Conservation (phyloP, 108 stramenopile genomes). For the Nannochloropsis granulata region DNA sequence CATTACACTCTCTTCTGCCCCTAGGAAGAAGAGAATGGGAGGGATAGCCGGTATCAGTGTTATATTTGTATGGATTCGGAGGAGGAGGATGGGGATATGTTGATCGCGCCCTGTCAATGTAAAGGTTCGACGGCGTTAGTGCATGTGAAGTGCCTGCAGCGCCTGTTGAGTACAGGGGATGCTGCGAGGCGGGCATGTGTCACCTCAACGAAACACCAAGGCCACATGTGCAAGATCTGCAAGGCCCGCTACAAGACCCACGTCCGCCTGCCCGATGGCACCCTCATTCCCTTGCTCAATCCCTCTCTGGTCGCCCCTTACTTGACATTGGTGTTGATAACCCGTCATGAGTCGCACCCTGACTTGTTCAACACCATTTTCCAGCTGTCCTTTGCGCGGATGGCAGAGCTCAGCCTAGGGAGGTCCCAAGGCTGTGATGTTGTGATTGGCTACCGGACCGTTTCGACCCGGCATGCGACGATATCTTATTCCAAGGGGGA, state of each 20-base stretch:
- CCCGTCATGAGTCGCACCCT: slow-evolving; percentile 70
- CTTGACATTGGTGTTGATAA: slow-evolving; percentile 67
- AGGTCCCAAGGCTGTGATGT: slow-evolving; percentile 70
- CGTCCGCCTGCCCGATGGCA: neutral
- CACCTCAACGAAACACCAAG: neutral
- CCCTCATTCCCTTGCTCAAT: neutral
- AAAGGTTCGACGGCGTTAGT: slow-evolving; percentile 20
- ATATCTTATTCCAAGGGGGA: neutral
- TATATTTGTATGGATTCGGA: slow-evolving; percentile 27
- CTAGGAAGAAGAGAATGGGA: too few species aligned
- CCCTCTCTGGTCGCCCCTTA: slow-evolving; percentile 54
- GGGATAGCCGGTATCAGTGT: neutral
- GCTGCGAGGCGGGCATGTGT: neutral
- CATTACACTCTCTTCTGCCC: too few species aligned
- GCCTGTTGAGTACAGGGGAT: neutral
- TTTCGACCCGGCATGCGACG: neutral
- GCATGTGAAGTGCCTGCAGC: slow-evolving; percentile 28
- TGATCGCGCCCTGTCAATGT: slow-evolving; percentile 27
- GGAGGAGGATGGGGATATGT: neutral
- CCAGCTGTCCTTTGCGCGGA: slow-evolving; percentile 68
- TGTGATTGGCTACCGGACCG: slow-evolving; percentile 59
- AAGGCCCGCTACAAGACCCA: neutral
- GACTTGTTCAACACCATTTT: slow-evolving; percentile 78
- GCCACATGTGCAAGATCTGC: neutral
- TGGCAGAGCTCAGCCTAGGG: slow-evolving; percentile 61